These are phyloP conservation scores for Puccinellia tenuiflora DNA, from an alignment of 176 grass and related monocot species.

Conservation along the genomic window DNA sequence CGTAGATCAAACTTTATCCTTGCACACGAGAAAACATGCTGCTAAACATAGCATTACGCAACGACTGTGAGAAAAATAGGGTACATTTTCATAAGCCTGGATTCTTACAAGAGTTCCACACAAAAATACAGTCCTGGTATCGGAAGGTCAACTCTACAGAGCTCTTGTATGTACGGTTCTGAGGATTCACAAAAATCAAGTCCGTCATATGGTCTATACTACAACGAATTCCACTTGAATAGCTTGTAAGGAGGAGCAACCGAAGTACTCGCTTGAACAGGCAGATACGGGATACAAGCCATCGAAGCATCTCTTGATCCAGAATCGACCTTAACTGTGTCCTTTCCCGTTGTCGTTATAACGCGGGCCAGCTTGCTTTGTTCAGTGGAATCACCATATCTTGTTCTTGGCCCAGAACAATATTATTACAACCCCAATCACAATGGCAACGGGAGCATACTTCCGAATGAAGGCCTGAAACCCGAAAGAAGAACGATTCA, in stretches of 20 bases:
- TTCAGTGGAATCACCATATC: slow-evolving; percentile 63
- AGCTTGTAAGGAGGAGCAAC: slow-evolving; percentile 16
- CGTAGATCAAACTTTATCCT: background rate
- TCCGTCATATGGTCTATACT: slow-evolving; percentile 17
- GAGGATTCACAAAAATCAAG: slow-evolving; percentile 13
- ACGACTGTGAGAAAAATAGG: background rate
- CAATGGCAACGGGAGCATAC: slow-evolving; percentile 81
- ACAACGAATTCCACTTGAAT: slow-evolving; percentile 35
- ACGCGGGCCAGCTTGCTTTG: background rate
- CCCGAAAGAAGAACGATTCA: background rate
- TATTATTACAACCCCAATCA: slow-evolving; percentile 77
- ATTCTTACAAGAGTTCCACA: slow-evolving; percentile 1
- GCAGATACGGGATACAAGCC: slow-evolving; percentile 51
- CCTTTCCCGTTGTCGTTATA: background rate
- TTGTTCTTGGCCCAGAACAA: slow-evolving; percentile 88
- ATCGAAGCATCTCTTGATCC: slow-evolving; percentile 35
- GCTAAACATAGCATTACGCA: background rate
- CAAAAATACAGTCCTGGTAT: slow-evolving; percentile 10
- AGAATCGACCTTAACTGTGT: background rate
- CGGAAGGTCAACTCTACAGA: slow-evolving; percentile 24
- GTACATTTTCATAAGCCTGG: background rate
- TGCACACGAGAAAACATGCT: background rate
- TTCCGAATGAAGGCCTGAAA: slow-evolving; percentile 84
- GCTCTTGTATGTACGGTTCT: slow-evolving; percentile 35
- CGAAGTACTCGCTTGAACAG: slow-evolving; percentile 40